Conservation (phyloP, 768 basidiomycete genomes). For the Russula virescens region DNA sequence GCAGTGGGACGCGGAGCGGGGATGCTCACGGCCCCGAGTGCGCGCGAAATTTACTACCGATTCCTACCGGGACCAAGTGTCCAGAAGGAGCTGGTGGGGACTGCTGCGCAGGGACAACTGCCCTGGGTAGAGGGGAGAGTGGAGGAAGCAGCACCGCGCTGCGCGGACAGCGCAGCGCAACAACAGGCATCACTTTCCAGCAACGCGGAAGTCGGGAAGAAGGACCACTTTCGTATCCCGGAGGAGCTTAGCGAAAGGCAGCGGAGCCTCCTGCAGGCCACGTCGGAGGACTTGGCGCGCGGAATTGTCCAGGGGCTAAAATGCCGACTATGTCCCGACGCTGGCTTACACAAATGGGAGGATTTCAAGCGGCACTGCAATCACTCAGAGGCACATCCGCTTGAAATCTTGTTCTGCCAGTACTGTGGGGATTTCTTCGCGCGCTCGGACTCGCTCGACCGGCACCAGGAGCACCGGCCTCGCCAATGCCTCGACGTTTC, state of each 20-base stretch:
- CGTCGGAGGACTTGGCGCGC: neutral
- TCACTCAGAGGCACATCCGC: neutral
- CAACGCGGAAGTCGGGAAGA: too few species aligned
- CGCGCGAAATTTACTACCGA: slow-evolving; percentile 1
- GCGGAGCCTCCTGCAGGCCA: neutral
- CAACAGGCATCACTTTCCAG: too few species aligned
- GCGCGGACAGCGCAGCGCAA: too few species aligned
- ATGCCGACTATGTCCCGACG: neutral
- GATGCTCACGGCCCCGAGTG: neutral
- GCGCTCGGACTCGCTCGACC: neutral
- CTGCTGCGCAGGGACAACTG: neutral
- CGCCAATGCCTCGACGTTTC: too few species aligned
- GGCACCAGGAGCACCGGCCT: neutral
- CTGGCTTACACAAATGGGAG: neutral
- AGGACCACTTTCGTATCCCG: neutral
- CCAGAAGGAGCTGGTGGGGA: neutral
- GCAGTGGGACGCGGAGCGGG: slow-evolving; percentile 2
- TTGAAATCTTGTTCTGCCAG: neutral
- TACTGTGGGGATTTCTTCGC: neutral
- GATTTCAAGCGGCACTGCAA: neutral
- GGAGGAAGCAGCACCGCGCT: neutral
- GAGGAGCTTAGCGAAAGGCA: neutral
- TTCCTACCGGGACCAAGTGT: neutral
- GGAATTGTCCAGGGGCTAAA: neutral
- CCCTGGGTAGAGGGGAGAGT: neutral